phyloP scores from a whole-genome alignment of 306 rosid genomes.

The Trifolium dubium region DNA sequence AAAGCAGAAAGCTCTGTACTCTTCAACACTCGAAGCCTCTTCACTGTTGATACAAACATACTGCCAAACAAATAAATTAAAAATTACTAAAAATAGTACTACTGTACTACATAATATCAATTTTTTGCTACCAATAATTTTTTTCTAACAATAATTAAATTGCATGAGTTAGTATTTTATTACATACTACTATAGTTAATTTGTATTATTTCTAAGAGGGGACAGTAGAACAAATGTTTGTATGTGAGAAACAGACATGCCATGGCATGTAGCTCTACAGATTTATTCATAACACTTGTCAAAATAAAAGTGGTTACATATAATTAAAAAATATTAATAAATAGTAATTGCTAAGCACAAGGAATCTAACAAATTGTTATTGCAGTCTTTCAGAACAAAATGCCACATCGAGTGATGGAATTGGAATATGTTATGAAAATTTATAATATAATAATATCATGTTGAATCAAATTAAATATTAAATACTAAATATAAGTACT shows the following conservation, averaged over 20 bases:
- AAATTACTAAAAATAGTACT: not conserved
- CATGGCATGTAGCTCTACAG: slow-evolving; percentile 44
- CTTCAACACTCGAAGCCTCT: slow-evolving; percentile 95
- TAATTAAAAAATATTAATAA: slow-evolving; percentile 25
- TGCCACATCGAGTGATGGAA: slow-evolving; percentile 28
- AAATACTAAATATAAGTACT: not conserved
- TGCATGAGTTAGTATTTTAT: not conserved
- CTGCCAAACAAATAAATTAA: slow-evolving; percentile 53
- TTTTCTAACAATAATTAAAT: slow-evolving; percentile 31
- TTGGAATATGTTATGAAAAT: not conserved
- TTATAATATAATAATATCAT: slow-evolving; percentile 4
- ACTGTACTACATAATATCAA: not conserved
- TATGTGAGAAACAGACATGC: slow-evolving; percentile 44
- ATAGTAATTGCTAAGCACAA: slow-evolving; percentile 29
- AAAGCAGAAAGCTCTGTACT: slow-evolving; percentile 85
- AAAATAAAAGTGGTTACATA: slow-evolving; percentile 21
- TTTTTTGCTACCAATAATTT: slow-evolving; percentile 21
- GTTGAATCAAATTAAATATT: slow-evolving; percentile 32
- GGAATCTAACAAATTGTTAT: slow-evolving; percentile 52
- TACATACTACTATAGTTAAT: slow-evolving; percentile 5
- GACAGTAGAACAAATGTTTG: slow-evolving; percentile 39
- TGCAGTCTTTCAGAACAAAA: slow-evolving; percentile 3
- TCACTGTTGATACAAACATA: slow-evolving; percentile 88
- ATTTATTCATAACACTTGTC: slow-evolving; percentile 38
- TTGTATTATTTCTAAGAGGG: slow-evolving; percentile 35